Evolutionary conservation across 2,329 filamentous ascomycete genomes (phyloP).

Genomic region (Chaetomium olivaceum): DNA sequence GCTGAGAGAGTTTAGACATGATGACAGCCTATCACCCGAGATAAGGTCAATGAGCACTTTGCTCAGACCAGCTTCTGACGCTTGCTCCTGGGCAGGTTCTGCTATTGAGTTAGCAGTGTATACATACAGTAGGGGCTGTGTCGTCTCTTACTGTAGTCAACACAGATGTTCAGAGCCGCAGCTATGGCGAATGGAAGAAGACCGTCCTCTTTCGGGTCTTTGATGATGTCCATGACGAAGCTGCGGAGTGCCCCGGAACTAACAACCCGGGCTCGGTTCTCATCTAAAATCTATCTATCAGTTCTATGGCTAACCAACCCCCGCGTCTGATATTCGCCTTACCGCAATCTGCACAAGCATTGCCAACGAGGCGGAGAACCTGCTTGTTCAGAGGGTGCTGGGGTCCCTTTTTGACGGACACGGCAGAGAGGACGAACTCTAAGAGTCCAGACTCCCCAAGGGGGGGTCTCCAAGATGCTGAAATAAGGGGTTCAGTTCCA

Average conservation of each 20-base stretch:
- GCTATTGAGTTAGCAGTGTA: background rate
- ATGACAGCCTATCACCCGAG: conserved; percentile 45
- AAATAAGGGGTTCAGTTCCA: background rate
- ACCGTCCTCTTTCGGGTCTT: conserved; percentile 49
- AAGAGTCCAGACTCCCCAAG: conserved; percentile 60
- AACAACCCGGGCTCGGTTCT: conserved; percentile 59
- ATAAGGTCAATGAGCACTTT: conserved; percentile 52
- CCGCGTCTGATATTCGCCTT: conserved; percentile 2
- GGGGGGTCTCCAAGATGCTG: conserved; percentile 58
- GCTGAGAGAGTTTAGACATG: conserved; percentile 47
- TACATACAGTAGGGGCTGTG: background rate
- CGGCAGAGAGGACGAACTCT: conserved; percentile 54
- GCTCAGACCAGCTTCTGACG: conserved; percentile 54
- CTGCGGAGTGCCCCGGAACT: conserved; percentile 47
- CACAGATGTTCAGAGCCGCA: conserved; percentile 62
- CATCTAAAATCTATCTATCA: conserved; percentile 42
- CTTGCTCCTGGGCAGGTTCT: conserved; percentile 60
- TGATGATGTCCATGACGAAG: conserved; percentile 52
- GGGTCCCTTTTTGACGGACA: conserved; percentile 44
- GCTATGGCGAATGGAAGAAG: conserved; percentile 56
- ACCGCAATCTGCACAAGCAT: conserved; percentile 64
- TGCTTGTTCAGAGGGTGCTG: conserved; percentile 53
- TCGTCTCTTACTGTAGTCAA: conserved; percentile 59
- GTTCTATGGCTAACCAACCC: background rate
- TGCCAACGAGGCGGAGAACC: conserved; percentile 59